These are phyloP conservation scores for Phytophthora tentaculata DNA, from an alignment of 352 stramenopile genomes.

Conservation along the genomic window DNA sequence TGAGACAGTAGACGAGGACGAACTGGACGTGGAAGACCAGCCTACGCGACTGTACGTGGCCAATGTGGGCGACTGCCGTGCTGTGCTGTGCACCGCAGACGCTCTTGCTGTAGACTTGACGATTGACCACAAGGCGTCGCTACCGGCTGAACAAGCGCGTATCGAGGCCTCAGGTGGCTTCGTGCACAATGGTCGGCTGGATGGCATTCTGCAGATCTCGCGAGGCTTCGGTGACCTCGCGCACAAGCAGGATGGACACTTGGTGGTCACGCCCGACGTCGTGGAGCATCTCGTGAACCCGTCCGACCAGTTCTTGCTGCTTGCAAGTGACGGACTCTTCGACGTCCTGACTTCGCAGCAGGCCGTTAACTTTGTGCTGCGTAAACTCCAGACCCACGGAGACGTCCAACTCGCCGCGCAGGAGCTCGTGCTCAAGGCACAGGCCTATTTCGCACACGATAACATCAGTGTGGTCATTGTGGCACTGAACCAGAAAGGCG, in stretches of 20 bases:
- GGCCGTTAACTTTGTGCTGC: slow-evolving; percentile 90
- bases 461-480: slow-evolving; percentile 93
- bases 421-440: slow-evolving; percentile 87
- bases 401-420: slow-evolving; percentile 90
- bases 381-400: slow-evolving; percentile 87
- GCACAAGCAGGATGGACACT: slow-evolving; percentile 89
- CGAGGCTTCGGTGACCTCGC: slow-evolving; percentile 89
- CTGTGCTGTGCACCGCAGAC: slow-evolving; percentile 81
- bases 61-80: slow-evolving; percentile 91
- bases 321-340: slow-evolving; percentile 93
- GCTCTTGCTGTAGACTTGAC: slow-evolving; percentile 83
- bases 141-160: slow-evolving; percentile 75
- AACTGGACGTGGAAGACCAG: slow-evolving; percentile 31
- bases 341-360: slow-evolving; percentile 92
- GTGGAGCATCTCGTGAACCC: slow-evolving; percentile 60
- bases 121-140: slow-evolving; percentile 88
- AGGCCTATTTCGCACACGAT: slow-evolving; percentile 91
- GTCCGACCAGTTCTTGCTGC: slow-evolving; percentile 90
- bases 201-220: slow-evolving; percentile 89
- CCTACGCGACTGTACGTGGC: slow-evolving; percentile 79
- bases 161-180: slow-evolving; percentile 87
- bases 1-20: slow-evolving; percentile 4
- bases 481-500: slow-evolving; percentile 73
- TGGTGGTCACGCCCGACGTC: slow-evolving; percentile 87
- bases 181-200: slow-evolving; percentile 88